phyloP scores from a whole-genome alignment of 2,329 filamentous ascomycete genomes.

The Acrodontium crateriforme region DNA sequence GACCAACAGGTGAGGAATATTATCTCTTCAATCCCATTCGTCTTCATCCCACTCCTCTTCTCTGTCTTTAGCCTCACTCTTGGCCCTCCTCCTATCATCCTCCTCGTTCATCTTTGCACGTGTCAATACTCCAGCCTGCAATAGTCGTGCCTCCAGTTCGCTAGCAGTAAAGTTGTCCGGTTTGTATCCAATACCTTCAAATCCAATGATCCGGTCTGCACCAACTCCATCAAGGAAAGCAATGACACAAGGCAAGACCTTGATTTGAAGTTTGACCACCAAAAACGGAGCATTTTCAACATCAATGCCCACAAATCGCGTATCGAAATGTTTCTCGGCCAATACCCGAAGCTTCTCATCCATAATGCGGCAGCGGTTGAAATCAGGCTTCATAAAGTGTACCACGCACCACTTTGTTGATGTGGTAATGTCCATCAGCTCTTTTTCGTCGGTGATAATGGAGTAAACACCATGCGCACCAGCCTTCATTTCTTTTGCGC shows the following conservation, averaged over 20 bases:
- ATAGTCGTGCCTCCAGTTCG: conserved; percentile 39
- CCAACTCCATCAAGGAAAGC: conserved; percentile 42
- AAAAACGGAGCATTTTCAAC: conserved; percentile 48
- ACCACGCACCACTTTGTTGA: conserved; percentile 43
- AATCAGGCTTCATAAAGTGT: conserved; percentile 52
- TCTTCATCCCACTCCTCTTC: conserved; percentile 33
- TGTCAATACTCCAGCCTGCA: conserved; percentile 37
- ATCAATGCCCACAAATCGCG: conserved; percentile 43
- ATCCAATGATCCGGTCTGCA: conserved; percentile 44
- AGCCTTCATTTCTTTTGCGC: conserved; percentile 35
- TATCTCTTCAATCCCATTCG: conserved; percentile 40
- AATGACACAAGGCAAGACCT: conserved; percentile 45
- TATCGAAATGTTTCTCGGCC: conserved; percentile 44
- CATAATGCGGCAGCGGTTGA: conserved; percentile 48
- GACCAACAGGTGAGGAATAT: no score
- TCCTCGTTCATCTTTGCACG: conserved; percentile 38
- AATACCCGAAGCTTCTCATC: conserved; percentile 43
- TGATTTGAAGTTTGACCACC: conserved; percentile 42
- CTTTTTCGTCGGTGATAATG: conserved; percentile 45
- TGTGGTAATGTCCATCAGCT: conserved; percentile 47
- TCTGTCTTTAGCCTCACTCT: conserved; percentile 20
- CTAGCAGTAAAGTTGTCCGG: conserved; percentile 40
- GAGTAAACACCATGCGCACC: conserved; percentile 35
- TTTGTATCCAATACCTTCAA: conserved; percentile 42
- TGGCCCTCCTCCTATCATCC: conserved; percentile 24